phyloP scores from a whole-genome alignment of 2,329 filamentous ascomycete genomes.

The Sordariomycetes sp. region DNA sequence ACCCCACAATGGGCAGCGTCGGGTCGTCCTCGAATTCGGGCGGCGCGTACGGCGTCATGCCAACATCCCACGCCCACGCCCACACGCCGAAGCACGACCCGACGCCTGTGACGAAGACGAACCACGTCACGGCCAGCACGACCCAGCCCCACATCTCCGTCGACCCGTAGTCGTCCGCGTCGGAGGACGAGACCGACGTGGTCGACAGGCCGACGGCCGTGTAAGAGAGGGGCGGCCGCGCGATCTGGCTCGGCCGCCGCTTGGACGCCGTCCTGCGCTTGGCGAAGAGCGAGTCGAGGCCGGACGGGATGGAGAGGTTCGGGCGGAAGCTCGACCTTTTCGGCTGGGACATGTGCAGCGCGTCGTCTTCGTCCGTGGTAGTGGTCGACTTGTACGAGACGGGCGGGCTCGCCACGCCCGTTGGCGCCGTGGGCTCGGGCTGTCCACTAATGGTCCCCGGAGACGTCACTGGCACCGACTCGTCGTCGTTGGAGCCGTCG shows the following conservation, averaged over 20 bases:
- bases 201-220: constrained; percentile 39
- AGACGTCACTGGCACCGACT: constrained; percentile 6
- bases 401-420: constrained; percentile 30
- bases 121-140: constrained; percentile 80
- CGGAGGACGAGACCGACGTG: constrained; percentile 34
- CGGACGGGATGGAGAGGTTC: constrained; percentile 37
- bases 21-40: constrained; percentile 92
- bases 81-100: constrained; percentile 89
- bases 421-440: not conserved
- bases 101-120: constrained; percentile 94
- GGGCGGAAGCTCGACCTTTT: constrained; percentile 31
- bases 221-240: constrained; percentile 51
- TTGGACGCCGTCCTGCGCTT: constrained; percentile 27
- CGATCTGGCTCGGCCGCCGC: constrained; percentile 36
- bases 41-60: constrained; percentile 88
- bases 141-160: constrained; percentile 99
- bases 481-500: constrained; percentile 2
- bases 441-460: constrained; percentile 11
- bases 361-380: constrained; percentile 78
- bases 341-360: constrained; percentile 49
- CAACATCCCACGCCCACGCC: constrained; percentile 99
- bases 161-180: constrained; percentile 70
- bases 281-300: constrained; percentile 54
- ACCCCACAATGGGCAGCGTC: constrained; percentile 89
- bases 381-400: constrained; percentile 49